Percentiles rank a stretch among this genome's conserved stretches.
Conservation (phyloP, 768 basidiomycete species). For the Cyathus striatus region DNA sequence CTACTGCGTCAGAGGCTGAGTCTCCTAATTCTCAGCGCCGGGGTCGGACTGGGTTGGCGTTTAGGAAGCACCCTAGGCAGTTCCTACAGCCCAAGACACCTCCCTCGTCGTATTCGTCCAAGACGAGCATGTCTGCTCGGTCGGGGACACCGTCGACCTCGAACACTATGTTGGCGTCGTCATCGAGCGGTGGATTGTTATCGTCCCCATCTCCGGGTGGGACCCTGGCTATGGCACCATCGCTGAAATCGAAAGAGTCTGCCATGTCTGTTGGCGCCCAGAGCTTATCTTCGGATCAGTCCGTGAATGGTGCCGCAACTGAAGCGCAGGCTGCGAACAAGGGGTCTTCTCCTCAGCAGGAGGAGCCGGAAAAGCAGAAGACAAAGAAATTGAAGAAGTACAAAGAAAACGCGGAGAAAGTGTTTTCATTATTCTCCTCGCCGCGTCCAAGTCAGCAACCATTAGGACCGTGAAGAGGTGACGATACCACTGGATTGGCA, state of each 20-base stretch:
- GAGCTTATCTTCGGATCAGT: conserved; percentile 70
- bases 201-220: conserved; percentile 57
- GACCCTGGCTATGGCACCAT: conserved; percentile 48
- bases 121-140: conserved; percentile 31
- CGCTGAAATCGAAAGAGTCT: conserved; percentile 78
- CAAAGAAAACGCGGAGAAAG: conserved; percentile 84
- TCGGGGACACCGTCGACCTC: conserved; percentile 38
- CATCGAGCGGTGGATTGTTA: conserved; percentile 46
- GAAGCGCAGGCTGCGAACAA: conserved; percentile 21
- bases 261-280: conserved; percentile 67
- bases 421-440: conserved; percentile 76
- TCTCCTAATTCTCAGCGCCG: conserved; percentile 53
- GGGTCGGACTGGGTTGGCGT: conserved; percentile 64
- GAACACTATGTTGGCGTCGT: conserved; percentile 37
- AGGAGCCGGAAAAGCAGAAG: conserved; percentile 57
- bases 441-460: conserved; percentile 59
- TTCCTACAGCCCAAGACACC: conserved; percentile 75
- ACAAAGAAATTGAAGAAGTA: conserved; percentile 80
- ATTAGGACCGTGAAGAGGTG: conserved; percentile 8
- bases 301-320: conserved; percentile 45
- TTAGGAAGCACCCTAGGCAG: conserved; percentile 67
- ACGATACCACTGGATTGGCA: background rate
- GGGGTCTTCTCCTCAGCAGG: conserved; percentile 19
- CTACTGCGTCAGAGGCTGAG: conserved; percentile 31
- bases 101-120: conserved; percentile 36